Evolutionary conservation across 148 eudicot species (phyloP).

Genomic region (Arbutus unedo): DNA sequence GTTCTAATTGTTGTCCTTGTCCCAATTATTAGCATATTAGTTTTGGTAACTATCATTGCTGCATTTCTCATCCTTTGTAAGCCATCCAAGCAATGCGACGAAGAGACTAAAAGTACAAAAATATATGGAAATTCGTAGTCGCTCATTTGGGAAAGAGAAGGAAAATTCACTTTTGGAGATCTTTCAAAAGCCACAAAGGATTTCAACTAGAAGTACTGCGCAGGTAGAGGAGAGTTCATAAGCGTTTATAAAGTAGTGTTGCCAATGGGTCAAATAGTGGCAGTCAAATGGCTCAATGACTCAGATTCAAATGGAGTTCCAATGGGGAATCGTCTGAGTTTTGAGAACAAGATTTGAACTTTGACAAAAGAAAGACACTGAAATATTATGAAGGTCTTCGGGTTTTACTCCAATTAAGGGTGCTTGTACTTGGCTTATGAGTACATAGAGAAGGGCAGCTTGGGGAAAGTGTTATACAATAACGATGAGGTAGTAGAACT

Average conservation of each 20-base stretch:
- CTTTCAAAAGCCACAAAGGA: constrained; percentile 60
- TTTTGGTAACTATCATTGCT: constrained; percentile 34
- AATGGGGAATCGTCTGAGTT: constrained; percentile 38
- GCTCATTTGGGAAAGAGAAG: constrained; percentile 67
- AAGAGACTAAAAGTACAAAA: constrained; percentile 24
- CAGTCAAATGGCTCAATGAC: constrained; percentile 68
- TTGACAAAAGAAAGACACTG: constrained; percentile 72
- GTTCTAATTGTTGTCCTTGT: constrained; percentile 39
- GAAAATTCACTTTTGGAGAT: constrained; percentile 57
- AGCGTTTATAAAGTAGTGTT: constrained; percentile 65
- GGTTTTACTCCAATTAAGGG: constrained; percentile 51
- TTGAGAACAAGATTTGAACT: constrained; percentile 71
- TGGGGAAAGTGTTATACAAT: constrained; percentile 48
- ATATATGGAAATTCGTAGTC: constrained; percentile 30
- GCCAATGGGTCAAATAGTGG: constrained; percentile 48
- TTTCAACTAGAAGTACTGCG: constrained; percentile 57
- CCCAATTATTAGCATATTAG: constrained; percentile 34
- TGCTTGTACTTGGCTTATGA: constrained; percentile 74
- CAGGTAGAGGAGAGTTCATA: constrained; percentile 82
- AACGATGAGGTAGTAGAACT: constrained; percentile 38
- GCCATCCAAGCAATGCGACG: constrained; percentile 19
- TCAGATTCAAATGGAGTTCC: constrained; percentile 49
- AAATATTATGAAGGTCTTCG: constrained; percentile 69
- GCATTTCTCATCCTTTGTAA: constrained; percentile 16
- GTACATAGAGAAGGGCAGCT: constrained; percentile 66